Conservation (phyloP, 768 basidiomycete genomes). For the Lyophyllum decastes region DNA sequence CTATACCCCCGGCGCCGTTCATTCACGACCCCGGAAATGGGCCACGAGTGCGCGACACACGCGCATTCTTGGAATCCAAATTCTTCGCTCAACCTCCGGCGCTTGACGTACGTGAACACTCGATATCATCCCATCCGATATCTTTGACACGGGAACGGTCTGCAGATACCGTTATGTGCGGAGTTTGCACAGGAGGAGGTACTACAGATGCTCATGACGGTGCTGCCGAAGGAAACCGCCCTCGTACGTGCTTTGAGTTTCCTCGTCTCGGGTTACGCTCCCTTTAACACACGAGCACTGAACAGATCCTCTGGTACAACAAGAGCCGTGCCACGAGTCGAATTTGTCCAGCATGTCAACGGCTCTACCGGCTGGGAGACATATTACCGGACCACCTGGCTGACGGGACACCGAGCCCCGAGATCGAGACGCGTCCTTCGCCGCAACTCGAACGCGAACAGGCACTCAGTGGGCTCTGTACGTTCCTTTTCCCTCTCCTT, state of each 20-base stretch:
- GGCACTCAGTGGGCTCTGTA: conserved; percentile 76
- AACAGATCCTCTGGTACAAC: conserved; percentile 82
- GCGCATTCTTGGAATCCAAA: conserved; percentile 61
- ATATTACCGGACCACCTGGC: conserved; percentile 54
- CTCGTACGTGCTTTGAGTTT: conserved; percentile 44
- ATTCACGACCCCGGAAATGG: conserved; percentile 82
- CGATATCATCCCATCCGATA: background rate
- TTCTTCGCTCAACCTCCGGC: conserved; percentile 70
- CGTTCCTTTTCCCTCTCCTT: conserved; percentile 22
- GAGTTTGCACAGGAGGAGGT: conserved; percentile 80
- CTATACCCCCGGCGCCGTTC: conserved; percentile 49
- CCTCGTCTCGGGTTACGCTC: background rate
- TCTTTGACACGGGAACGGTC: background rate
- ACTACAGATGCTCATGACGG: conserved; percentile 67
- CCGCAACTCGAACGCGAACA: conserved; percentile 60
- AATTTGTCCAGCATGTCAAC: conserved; percentile 77
- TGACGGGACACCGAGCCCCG: conserved; percentile 23
- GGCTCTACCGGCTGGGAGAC: conserved; percentile 73
- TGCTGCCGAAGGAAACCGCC: conserved; percentile 73
- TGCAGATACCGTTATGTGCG: conserved; percentile 63
- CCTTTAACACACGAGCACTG: background rate
- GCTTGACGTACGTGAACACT: conserved; percentile 37
- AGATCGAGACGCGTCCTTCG: conserved; percentile 23
- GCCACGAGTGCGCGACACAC: conserved; percentile 68
- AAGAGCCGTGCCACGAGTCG: conserved; percentile 71